Evolutionary conservation across 139 green algal species (phyloP).

Genomic region (Pycnococcus provasolii): DNA sequence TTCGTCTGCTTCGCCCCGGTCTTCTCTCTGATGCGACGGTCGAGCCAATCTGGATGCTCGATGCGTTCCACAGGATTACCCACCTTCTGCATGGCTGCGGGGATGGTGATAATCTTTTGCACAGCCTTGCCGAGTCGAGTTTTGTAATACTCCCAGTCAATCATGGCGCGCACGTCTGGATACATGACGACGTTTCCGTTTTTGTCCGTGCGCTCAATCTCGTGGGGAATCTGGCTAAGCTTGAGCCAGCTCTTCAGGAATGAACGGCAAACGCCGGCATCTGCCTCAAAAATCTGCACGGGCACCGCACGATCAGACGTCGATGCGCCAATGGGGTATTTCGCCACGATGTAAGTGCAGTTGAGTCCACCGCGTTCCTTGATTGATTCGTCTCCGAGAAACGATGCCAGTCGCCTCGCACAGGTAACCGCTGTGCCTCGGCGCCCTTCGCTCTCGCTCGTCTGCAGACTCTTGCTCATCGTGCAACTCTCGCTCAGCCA

Average conservation of each 20-base stretch:
- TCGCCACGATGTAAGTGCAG: conserved; percentile 49
- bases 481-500: conserved; percentile 83
- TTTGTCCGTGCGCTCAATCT: neutral
- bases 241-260: conserved; percentile 84
- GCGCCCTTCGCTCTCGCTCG: conserved; percentile 75
- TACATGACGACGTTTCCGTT: conserved; percentile 4
- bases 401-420: conserved; percentile 69
- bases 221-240: conserved; percentile 7
- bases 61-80: conserved; percentile 69
- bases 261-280: conserved; percentile 63
- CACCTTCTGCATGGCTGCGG: conserved; percentile 84
- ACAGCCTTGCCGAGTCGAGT: conserved; percentile 80
- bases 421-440: conserved; percentile 85
- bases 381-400: conserved; percentile 83
- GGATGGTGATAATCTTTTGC: conserved; percentile 99
- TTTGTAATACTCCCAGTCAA: conserved; percentile 97
- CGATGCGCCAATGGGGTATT: conserved; percentile 36
- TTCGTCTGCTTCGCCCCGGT: conserved; percentile 60
- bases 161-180: conserved; percentile 51
- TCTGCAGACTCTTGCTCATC: conserved; percentile 85
- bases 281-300: conserved; percentile 81
- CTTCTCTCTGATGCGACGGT: conserved; percentile 63
- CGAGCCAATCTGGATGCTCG: conserved; percentile 89
- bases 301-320: conserved; percentile 84
- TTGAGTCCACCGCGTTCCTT: conserved; percentile 79